These are phyloP conservation scores for Colletotrichum viniferum DNA, from an alignment of 2,329 filamentous ascomycete genomes.

Conservation along the genomic window DNA sequence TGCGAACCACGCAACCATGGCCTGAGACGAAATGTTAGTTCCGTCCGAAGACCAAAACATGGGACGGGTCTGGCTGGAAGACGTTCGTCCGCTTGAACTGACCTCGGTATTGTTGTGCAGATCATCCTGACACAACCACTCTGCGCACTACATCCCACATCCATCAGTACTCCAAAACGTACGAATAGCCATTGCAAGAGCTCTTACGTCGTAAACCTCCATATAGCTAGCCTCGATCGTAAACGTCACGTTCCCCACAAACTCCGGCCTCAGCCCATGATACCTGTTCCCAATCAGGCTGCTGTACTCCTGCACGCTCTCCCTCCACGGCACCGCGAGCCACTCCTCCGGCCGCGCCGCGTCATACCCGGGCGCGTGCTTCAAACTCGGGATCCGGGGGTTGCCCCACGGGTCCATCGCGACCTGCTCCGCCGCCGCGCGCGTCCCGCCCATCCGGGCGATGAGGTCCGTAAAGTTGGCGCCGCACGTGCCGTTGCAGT, in stretches of 20 bases:
- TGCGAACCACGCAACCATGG: neutral
- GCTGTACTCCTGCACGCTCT: neutral
- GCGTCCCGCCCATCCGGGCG: neutral
- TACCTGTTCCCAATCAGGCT: neutral
- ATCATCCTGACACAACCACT: neutral
- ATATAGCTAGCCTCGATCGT: neutral
- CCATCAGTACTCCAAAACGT: neutral
- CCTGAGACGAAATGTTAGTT: neutral
- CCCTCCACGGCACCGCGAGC: neutral
- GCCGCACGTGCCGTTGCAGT: neutral
- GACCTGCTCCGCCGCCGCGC: neutral
- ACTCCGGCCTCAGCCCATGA: neutral
- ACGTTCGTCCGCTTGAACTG: neutral
- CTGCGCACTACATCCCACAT: neutral
- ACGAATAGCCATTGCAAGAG: neutral
- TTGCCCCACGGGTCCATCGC: neutral
- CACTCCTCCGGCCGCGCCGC: neutral
- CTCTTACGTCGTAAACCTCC: neutral
- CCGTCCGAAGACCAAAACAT: neutral
- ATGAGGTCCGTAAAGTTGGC: neutral
- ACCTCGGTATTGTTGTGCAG: neutral
- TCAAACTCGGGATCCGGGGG: neutral
- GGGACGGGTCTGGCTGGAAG: neutral
- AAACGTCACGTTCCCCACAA: neutral
- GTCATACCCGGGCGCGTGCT: neutral